phyloP scores from a whole-genome alignment of 1,284 basidiomycete genomes.

The Schizophyllum amplum region DNA sequence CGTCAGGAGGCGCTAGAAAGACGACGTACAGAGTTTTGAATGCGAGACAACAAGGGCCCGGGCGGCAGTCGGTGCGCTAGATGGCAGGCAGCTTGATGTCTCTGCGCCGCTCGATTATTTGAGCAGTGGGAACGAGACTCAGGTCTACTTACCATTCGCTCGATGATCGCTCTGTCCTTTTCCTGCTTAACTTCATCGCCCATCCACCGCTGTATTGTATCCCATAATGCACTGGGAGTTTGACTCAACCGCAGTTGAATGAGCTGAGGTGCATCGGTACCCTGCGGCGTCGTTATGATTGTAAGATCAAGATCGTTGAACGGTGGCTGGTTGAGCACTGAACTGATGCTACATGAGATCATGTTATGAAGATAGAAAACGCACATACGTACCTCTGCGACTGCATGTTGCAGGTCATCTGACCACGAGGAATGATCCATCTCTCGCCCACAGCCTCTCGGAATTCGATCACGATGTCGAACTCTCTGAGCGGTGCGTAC shows the following conservation, averaged over 20 bases:
- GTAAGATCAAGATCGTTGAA: conserved; percentile 6
- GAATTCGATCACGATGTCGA: conserved; percentile 66
- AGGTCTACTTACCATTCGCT: neutral
- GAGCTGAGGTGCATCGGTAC: conserved; percentile 24
- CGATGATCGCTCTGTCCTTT: neutral
- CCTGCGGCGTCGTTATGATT: neutral
- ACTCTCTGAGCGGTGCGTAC: conserved; percentile 32
- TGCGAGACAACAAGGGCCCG: neutral
- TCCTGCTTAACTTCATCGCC: conserved; percentile 28
- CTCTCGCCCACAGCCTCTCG: conserved; percentile 50
- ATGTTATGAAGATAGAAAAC: conserved; percentile 31
- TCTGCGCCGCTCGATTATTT: neutral
- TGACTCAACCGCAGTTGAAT: conserved; percentile 40
- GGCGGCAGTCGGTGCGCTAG: neutral
- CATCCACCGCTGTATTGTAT: conserved; percentile 48
- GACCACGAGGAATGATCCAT: conserved; percentile 57
- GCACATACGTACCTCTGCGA: conserved; percentile 11
- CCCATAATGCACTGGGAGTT: conserved; percentile 39
- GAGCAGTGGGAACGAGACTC: neutral
- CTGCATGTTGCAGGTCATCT: conserved; percentile 35
- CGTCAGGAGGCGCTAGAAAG: neutral
- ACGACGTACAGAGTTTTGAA: neutral
- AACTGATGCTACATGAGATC: conserved; percentile 25
- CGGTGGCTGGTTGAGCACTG: neutral
- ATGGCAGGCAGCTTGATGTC: neutral